Base-by-base conservation (phyloP, 768 basidiomycete species). In the Inosperma sp. region DNA sequence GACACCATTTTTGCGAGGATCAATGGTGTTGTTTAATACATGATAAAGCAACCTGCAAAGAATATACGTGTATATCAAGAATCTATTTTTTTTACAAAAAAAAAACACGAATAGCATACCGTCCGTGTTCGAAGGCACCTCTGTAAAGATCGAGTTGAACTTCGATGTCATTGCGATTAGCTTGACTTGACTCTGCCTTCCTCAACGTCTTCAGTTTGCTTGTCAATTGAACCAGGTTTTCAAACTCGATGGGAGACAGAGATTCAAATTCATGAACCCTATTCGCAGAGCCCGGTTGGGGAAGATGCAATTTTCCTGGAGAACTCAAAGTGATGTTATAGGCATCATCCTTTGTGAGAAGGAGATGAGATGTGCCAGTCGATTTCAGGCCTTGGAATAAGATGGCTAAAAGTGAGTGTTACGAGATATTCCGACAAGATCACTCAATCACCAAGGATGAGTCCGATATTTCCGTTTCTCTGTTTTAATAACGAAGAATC, bases 221-320 rank as follows among this genome's bases (percentile, higher is more conserved):
- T 1, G 56, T 41, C 8, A 80, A 59, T 14, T 71, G 69, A 0
- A 62, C 43, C 4, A 14, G 16, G 6, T 54, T 58, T 40, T 43
- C 13, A 45, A 80, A 80, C 35, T 65, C 59, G 27, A 80, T 75
- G 1, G 78, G 78, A 0, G 79, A 80, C 7, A 80, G 55, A 0
- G 77, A 79, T 22, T 70, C 65, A 48, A 76, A 78, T 7, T 69
- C 57, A n/a, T 39, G 26, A 5, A 27, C 27, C 5, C 36, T 33
- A 31, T 39, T 21, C 8, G 31, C 43, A 33, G 27, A 19, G 12
- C 45, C 37, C 5, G 33, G 37, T 9, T 53, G 25, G 9, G 45
- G 37, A 17, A 4, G 45, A 48, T 4, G 63, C 51, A 5, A 5
- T 36, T 53, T 60, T 55, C n/a, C 48, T 41, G 0, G 58, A 35